Conservation (phyloP, 345 rosid genomes). For the Syzygium aqueum region DNA sequence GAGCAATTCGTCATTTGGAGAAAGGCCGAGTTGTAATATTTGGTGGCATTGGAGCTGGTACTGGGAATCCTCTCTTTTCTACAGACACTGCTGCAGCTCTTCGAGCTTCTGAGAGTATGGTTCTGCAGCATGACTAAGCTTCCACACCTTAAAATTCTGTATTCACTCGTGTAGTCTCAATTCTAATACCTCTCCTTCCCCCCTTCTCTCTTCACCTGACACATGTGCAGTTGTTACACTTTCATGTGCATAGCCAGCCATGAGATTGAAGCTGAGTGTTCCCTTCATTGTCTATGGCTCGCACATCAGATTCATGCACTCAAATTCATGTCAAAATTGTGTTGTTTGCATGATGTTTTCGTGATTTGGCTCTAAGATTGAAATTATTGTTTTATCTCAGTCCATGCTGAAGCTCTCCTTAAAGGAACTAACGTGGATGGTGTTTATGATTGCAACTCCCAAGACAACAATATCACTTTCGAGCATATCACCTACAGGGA, state of each 20-base stretch:
- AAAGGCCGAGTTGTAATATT: slow-evolving; percentile 93
- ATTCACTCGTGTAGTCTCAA: background rate
- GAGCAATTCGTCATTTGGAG: slow-evolving; percentile 77
- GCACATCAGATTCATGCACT: background rate
- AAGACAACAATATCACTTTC: slow-evolving; percentile 46
- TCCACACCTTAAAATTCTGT: background rate
- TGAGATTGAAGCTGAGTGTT: background rate
- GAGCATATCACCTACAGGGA: slow-evolving; percentile 70
- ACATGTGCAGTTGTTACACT: background rate
- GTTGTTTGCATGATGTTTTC: background rate
- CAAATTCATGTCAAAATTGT: background rate
- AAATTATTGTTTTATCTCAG: slow-evolving; percentile 21
- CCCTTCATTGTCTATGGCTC: background rate
- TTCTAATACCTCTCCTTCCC: background rate
- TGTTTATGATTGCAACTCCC: slow-evolving; percentile 61
- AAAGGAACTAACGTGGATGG: slow-evolving; percentile 83
- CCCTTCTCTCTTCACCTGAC: background rate
- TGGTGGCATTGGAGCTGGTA: slow-evolving; percentile 84
- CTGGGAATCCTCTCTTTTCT: slow-evolving; percentile 83
- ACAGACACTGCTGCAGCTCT: slow-evolving; percentile 90
- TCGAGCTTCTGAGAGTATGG: slow-evolving; percentile 78
- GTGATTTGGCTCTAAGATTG: background rate
- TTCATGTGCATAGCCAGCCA: background rate
- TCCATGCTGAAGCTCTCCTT: slow-evolving; percentile 73
- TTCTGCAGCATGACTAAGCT: background rate